These are phyloP conservation scores for Primulina tabacum DNA, from an alignment of 257 asterid species.

Conservation along the genomic window DNA sequence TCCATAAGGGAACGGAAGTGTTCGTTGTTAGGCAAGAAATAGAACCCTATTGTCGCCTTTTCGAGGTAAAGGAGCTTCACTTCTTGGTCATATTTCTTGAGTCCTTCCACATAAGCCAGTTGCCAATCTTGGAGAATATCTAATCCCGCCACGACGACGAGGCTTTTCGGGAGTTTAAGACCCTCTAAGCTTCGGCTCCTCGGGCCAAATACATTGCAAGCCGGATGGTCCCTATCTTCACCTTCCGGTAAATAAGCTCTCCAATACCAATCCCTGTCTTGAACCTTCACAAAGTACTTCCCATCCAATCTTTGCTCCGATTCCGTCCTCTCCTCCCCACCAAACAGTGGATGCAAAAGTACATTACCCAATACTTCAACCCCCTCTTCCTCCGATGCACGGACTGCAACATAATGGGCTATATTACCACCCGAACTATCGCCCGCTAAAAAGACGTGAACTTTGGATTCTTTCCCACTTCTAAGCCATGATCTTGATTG, in stretches of 20 bases:
- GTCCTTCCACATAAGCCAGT: slow-evolving; percentile 17
- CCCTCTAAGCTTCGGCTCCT: slow-evolving; percentile 3
- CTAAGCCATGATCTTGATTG: slow-evolving; percentile 14
- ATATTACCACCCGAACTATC: slow-evolving; percentile 23
- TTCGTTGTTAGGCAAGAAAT: slow-evolving; percentile 21
- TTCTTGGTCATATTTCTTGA: not conserved
- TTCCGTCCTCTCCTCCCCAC: slow-evolving; percentile 14
- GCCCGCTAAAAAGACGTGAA: slow-evolving; percentile 7
- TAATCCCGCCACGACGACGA: slow-evolving; percentile 19
- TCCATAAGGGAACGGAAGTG: slow-evolving; percentile 19
- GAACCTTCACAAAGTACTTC: slow-evolving; percentile 12
- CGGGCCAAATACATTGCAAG: slow-evolving; percentile 20
- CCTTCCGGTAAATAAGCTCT: slow-evolving; percentile 19
- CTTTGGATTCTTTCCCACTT: slow-evolving; percentile 22
- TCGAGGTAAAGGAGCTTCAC: slow-evolving; percentile 21
- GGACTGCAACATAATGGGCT: slow-evolving; percentile 17
- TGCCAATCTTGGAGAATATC: slow-evolving; percentile 25
- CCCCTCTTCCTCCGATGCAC: slow-evolving; percentile 3
- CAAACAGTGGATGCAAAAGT: slow-evolving; percentile 20
- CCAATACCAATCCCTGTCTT: slow-evolving; percentile 26
- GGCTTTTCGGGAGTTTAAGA: slow-evolving; percentile 11
- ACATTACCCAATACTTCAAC: slow-evolving; percentile 19
- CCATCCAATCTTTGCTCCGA: slow-evolving; percentile 20
- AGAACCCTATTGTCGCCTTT: slow-evolving; percentile 20
- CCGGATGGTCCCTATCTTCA: slow-evolving; percentile 21